Conservation (phyloP, 768 basidiomycete species). For the Psilocybe cubensis region DNA sequence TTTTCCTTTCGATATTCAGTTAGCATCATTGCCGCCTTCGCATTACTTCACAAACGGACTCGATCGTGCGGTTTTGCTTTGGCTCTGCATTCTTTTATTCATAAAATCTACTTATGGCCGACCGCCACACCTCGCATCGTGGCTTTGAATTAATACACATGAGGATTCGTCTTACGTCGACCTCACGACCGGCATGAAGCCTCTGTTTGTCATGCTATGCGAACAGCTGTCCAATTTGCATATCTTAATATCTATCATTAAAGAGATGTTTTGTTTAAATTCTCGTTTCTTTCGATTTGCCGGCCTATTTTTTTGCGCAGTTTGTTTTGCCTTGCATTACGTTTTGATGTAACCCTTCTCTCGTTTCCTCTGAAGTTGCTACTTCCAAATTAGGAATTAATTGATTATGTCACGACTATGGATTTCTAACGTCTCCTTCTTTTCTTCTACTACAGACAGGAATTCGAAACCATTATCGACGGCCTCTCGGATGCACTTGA, state of each 20-base stretch:
- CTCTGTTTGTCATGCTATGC: not conserved
- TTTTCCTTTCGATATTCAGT: not conserved
- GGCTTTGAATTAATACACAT: not conserved
- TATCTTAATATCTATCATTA: too few species aligned
- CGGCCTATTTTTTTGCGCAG: not conserved
- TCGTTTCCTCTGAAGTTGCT: not conserved
- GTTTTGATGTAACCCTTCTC: not conserved
- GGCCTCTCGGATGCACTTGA: slow-evolving; percentile 91
- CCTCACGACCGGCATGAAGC: not conserved
- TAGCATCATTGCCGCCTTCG: not conserved
- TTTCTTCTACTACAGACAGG: slow-evolving; percentile 45
- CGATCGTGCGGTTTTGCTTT: not conserved
- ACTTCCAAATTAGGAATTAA: not conserved
- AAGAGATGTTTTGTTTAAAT: too few species aligned
- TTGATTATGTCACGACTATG: not conserved
- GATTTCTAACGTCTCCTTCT: not conserved
- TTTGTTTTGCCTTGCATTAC: not conserved
- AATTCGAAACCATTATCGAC: slow-evolving; percentile 86
- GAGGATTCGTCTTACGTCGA: not conserved
- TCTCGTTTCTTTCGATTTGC: not conserved
- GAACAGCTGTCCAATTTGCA: too few species aligned
- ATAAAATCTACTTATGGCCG: not conserved
- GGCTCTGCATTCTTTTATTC: not conserved
- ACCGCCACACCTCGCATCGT: not conserved
- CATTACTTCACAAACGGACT: not conserved